These are phyloP conservation scores for Carex pumila DNA, from an alignment of 176 grass and related monocot genomes.

Conservation along the genomic window DNA sequence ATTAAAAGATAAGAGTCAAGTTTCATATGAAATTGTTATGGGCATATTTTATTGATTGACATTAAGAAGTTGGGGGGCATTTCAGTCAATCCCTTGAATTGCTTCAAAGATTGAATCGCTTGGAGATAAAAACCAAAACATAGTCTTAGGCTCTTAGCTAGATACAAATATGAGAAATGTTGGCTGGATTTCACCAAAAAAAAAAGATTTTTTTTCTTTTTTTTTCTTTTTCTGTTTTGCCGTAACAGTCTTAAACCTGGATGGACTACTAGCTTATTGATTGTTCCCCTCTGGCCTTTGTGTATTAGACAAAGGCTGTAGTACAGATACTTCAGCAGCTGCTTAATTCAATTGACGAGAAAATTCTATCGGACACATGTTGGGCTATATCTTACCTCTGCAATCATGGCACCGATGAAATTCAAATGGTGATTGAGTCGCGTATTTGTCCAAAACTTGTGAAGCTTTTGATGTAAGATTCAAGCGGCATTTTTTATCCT, in stretches of 20 bases:
- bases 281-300: conserved; percentile 21
- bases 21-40: not conserved
- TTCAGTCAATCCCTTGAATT: not conserved
- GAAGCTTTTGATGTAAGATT: conserved; percentile 72
- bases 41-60: not conserved
- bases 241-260: not conserved
- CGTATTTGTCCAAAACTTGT: conserved; percentile 44
- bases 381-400: conserved; percentile 55
- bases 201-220: not conserved
- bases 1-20: not conserved
- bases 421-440: conserved; percentile 48
- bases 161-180: not conserved
- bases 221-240: not conserved
- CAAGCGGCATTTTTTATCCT: conserved; percentile 9
- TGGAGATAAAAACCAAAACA: not conserved
- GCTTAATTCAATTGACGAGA: conserved; percentile 73
- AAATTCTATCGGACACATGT: conserved; percentile 64
- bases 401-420: conserved; percentile 22
- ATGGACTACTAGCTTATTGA: not conserved
- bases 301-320: conserved; percentile 56
- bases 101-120: not conserved
- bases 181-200: not conserved
- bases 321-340: conserved; percentile 54
- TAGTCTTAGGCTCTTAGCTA: not conserved
- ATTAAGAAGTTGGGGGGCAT: not conserved